phyloP scores from a whole-genome alignment of 768 basidiomycete genomes.

The Amanita brunnescens region DNA sequence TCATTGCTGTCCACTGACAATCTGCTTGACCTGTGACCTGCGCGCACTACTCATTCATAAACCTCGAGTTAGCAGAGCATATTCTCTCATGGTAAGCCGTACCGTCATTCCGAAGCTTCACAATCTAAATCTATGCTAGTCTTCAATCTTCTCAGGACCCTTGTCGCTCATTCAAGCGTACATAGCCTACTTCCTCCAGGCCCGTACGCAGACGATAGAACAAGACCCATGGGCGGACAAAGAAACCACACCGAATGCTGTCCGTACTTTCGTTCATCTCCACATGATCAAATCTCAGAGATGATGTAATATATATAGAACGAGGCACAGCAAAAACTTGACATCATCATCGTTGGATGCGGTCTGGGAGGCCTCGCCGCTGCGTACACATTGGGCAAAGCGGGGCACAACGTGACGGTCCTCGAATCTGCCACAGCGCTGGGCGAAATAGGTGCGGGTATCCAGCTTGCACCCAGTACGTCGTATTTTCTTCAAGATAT shows the following conservation, averaged over 20 bases:
- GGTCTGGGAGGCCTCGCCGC: slow-evolving; percentile 43
- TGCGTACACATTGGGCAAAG: slow-evolving; percentile 34
- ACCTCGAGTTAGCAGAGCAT: too few species aligned
- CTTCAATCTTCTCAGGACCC: background rate
- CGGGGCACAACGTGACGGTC: slow-evolving; percentile 41
- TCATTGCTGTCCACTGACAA: too few species aligned
- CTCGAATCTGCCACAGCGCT: slow-evolving; percentile 32
- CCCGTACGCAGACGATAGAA: background rate
- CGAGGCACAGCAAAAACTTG: slow-evolving; percentile 6
- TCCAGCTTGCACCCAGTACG: slow-evolving; percentile 30
- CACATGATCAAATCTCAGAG: background rate
- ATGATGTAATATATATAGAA: background rate
- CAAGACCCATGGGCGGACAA: background rate
- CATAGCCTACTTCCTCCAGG: background rate
- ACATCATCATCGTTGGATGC: slow-evolving; percentile 38
- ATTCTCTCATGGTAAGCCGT: too few species aligned
- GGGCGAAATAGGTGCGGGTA: slow-evolving; percentile 43
- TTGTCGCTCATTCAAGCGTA: background rate
- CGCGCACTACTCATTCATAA: too few species aligned
- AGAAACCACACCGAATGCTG: background rate
- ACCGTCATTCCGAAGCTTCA: too few species aligned
- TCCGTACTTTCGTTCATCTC: background rate
- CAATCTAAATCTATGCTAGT: background rate
- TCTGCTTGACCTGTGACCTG: too few species aligned
- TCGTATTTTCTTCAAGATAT: too few species aligned